These are phyloP conservation scores for Thermomucor indicae-seudaticae DNA, from an alignment of 371 early-diverging fungal genomes.

Conservation along the genomic window DNA sequence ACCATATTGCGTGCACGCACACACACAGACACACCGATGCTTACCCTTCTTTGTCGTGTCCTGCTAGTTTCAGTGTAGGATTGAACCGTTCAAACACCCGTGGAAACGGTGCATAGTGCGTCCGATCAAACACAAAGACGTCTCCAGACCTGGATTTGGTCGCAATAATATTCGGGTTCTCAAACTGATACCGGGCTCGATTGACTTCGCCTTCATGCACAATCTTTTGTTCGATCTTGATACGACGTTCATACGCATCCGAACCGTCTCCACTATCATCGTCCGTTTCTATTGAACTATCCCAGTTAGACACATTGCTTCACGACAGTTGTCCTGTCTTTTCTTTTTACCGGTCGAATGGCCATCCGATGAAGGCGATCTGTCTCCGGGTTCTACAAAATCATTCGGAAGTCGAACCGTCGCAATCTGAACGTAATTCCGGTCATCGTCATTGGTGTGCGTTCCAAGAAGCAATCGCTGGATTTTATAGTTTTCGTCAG, in stretches of 20 bases:
- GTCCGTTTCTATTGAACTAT: not conserved
- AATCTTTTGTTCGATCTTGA: conserved; percentile 82
- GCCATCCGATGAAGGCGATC: conserved; percentile 64
- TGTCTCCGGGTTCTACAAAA: conserved; percentile 56
- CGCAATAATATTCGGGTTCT: conserved; percentile 91
- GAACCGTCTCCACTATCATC: conserved; percentile 72
- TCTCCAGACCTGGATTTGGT: conserved; percentile 89
- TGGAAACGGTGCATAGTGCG: conserved; percentile 78
- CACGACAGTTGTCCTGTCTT: not conserved
- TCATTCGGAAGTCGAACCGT: conserved; percentile 83
- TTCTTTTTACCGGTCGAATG: conserved; percentile 59
- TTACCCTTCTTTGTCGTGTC: conserved; percentile 94
- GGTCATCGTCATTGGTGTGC: conserved; percentile 93
- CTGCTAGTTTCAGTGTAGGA: conserved; percentile 85
- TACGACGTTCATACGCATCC: conserved; percentile 63
- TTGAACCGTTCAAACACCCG: conserved; percentile 61
- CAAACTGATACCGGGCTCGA: conserved; percentile 92
- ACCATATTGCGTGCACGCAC: not conserved
- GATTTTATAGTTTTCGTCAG: conserved; percentile 13
- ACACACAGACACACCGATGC: not conserved
- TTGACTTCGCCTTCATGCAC: conserved; percentile 96
- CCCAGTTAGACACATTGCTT: not conserved
- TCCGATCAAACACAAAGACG: conserved; percentile 95
- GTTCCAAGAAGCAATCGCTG: conserved; percentile 92
- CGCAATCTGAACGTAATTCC: conserved; percentile 92